Evolutionary conservation across 768 basidiomycete species (phyloP).

Genomic region (Exidia glandulosa): DNA sequence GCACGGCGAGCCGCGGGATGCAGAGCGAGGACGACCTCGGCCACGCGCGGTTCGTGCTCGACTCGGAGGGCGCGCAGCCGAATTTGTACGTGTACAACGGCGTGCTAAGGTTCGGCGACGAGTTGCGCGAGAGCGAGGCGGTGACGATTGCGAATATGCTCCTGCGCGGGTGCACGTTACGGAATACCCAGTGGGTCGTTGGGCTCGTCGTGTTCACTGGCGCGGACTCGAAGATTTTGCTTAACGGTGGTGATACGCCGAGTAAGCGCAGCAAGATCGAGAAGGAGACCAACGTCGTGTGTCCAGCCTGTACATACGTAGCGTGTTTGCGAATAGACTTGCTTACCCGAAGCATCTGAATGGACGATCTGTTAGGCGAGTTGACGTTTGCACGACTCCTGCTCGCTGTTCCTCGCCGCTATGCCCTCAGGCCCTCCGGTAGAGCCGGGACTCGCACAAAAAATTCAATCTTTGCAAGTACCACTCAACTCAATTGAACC

Average conservation of each 20-base stretch:
- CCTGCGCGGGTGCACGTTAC: constrained; percentile 78
- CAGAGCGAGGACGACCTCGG: constrained; percentile 83
- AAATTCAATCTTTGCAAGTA: too few species aligned
- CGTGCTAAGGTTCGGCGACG: constrained; percentile 64
- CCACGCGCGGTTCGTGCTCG: constrained; percentile 74
- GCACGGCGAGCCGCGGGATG: constrained; percentile 67
- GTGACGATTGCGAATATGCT: constrained; percentile 89
- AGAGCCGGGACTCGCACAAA: too few species aligned
- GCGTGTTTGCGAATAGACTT: too few species aligned
- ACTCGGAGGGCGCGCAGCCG: constrained; percentile 88
- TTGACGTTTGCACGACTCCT: too few species aligned
- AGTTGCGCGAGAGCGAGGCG: constrained; percentile 49
- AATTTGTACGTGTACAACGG: constrained; percentile 89
- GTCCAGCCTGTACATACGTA: too few species aligned
- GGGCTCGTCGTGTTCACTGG: constrained; percentile 93
- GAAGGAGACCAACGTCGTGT: constrained; percentile 89
- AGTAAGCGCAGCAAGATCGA: constrained; percentile 98
- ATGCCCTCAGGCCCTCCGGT: too few species aligned
- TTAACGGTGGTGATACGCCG: constrained; percentile 86
- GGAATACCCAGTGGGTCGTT: constrained; percentile 88
- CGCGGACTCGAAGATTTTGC: constrained; percentile 83
- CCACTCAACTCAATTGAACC: too few species aligned
- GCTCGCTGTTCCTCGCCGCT: too few species aligned
- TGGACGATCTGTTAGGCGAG: too few species aligned
- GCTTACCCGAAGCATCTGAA: too few species aligned